Conservation (phyloP, 2,329 filamentous ascomycete genomes). For the Fusarium guadeloupense region DNA sequence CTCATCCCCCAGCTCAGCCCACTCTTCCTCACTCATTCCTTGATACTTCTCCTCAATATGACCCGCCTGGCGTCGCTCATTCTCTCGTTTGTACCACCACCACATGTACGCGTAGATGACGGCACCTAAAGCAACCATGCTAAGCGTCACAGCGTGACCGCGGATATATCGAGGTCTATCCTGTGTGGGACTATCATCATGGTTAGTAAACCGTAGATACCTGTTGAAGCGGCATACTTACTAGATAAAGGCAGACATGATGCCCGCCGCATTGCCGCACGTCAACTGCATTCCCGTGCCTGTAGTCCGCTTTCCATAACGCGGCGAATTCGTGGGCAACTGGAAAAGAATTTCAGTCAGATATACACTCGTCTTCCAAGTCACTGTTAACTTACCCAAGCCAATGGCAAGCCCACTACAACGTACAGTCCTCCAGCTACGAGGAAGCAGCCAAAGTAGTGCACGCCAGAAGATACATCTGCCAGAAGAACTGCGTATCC, state of each 20-base stretch:
- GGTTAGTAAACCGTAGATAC: constrained; percentile 10
- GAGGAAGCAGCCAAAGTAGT: constrained; percentile 81
- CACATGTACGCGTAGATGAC: constrained; percentile 64
- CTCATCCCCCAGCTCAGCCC: constrained; percentile 62
- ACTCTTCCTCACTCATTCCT: constrained; percentile 56
- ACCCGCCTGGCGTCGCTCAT: constrained; percentile 55
- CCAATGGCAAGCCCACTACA: constrained; percentile 64
- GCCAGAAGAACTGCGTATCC: constrained; percentile 76
- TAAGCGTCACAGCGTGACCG: constrained; percentile 69
- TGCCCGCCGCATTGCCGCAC: constrained; percentile 74
- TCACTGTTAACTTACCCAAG: constrained; percentile 53
- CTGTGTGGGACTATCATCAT: constrained; percentile 49
- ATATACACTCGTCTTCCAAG: background rate
- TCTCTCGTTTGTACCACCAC: constrained; percentile 60
- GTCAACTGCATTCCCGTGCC: constrained; percentile 77
- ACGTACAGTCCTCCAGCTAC: constrained; percentile 77
- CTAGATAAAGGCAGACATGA: constrained; percentile 77
- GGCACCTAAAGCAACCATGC: constrained; percentile 64
- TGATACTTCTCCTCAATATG: constrained; percentile 51
- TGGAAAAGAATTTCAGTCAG: constrained; percentile 24
- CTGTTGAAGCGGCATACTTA: constrained; percentile 30
- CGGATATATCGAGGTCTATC: constrained; percentile 67
- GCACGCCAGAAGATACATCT: constrained; percentile 66
- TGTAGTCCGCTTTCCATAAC: constrained; percentile 80
- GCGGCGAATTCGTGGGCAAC: constrained; percentile 72